Percentiles rank a stretch among this genome's conserved stretches.
These are phyloP conservation scores for Ceratobasidium sp. DNA, from an alignment of 1,284 basidiomycete genomes.

Conservation along the genomic window DNA sequence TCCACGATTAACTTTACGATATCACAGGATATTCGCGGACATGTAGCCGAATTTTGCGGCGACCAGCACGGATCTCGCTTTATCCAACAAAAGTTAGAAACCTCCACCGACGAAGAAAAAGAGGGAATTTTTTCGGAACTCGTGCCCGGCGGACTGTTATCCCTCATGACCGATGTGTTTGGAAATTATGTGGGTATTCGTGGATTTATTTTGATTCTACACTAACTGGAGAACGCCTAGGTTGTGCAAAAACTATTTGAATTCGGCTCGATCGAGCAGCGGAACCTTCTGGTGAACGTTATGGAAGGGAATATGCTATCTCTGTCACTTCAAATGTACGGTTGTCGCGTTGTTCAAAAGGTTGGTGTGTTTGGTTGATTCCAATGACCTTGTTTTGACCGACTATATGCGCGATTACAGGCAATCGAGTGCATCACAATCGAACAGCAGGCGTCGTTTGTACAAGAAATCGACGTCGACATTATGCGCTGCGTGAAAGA, in stretches of 20 bases:
- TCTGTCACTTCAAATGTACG: slow-evolving; percentile 93
- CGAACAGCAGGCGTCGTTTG: slow-evolving; percentile 79
- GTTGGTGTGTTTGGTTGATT: slow-evolving; percentile 54
- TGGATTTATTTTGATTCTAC: slow-evolving; percentile 6
- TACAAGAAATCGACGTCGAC: slow-evolving; percentile 83
- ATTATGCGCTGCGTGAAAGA: slow-evolving; percentile 91
- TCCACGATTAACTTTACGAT: slow-evolving; percentile 47
- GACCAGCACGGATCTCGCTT: slow-evolving; percentile 95
- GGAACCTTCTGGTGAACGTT: slow-evolving; percentile 72
- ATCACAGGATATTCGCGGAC: slow-evolving; percentile 82
- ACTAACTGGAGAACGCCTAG: slow-evolving; percentile 55
- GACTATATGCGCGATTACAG: slow-evolving; percentile 55
- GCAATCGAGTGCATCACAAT: slow-evolving; percentile 85
- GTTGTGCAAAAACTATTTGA: slow-evolving; percentile 97
- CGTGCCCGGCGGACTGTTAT: slow-evolving; percentile 76
- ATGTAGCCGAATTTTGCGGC: slow-evolving; percentile 90
- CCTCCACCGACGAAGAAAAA: slow-evolving; percentile 79
- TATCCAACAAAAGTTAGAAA: slow-evolving; percentile 87
- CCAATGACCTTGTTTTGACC: background rate
- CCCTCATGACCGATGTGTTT: slow-evolving; percentile 93
- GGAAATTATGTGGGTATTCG: slow-evolving; percentile 85
- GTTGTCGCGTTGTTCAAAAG: slow-evolving; percentile 92
- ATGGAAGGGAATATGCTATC: slow-evolving; percentile 85
- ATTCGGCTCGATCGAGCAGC: slow-evolving; percentile 82
- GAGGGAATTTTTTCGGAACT: slow-evolving; percentile 92